Percentiles rank a stretch among this genome's conserved stretches.
phyloP scores from a whole-genome alignment of 768 basidiomycete genomes.

The Trametes elegans region DNA sequence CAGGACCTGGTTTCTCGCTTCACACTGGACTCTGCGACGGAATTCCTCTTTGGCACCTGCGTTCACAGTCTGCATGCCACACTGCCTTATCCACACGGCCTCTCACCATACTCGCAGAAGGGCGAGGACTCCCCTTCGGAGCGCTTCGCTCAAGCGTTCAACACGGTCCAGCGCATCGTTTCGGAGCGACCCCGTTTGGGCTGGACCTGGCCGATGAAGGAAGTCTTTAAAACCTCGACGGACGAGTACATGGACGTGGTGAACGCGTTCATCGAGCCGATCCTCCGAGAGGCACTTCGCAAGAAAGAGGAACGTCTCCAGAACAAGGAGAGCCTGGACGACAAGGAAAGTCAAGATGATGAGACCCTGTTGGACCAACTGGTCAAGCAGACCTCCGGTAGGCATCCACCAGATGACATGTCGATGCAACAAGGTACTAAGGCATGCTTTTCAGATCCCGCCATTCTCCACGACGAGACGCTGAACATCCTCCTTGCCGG shows the following conservation, averaged over 20 bases:
- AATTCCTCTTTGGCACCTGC: slow-evolving; percentile 49
- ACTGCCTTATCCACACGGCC: slow-evolving; percentile 37
- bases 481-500: slow-evolving; percentile 33
- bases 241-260: slow-evolving; percentile 41
- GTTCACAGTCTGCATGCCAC: slow-evolving; percentile 36
- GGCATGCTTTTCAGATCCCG: slow-evolving; percentile 16
- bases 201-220: slow-evolving; percentile 43
- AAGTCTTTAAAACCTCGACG: slow-evolving; percentile 42
- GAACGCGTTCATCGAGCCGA: slow-evolving; percentile 46
- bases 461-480: slow-evolving; percentile 29
- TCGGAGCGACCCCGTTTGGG: slow-evolving; percentile 38
- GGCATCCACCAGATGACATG: neutral
- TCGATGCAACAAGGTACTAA: neutral
- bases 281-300: slow-evolving; percentile 42
- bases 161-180: slow-evolving; percentile 32
- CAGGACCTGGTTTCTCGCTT: slow-evolving; percentile 41
- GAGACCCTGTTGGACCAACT: slow-evolving; percentile 42
- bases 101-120: neutral
- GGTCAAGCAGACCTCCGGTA: slow-evolving; percentile 39
- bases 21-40: slow-evolving; percentile 57
- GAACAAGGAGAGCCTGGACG: slow-evolving; percentile 9
- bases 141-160: slow-evolving; percentile 41
- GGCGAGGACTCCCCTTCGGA: slow-evolving; percentile 6
- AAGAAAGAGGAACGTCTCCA: slow-evolving; percentile 33
- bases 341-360: slow-evolving; percentile 25